Base-by-base conservation (phyloP, 306 rosid species). In the Acacia confusa region DNA sequence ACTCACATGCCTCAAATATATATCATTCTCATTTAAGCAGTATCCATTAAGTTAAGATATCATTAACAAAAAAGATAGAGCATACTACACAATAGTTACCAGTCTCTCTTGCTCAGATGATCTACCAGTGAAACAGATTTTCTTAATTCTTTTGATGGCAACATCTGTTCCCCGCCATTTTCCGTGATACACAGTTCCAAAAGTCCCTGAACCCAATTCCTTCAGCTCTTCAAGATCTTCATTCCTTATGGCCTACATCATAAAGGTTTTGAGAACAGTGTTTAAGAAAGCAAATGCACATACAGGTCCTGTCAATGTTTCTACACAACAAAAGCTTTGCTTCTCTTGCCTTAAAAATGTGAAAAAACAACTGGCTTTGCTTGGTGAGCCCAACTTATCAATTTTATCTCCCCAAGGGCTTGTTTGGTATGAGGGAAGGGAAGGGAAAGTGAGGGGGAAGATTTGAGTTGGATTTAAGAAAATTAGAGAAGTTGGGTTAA, bases 151-250 rank as follows among this genome's bases (percentile, higher is more conserved):
- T 84, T 92, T 92, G 64, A 92, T 92, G 53, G 95, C 97, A 78
- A 92, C 97, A 85, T 92, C 97, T 40, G 97, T 83, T 64, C 97
- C 97, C 72, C 93, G 84, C 97, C 97, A 92, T 81, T 92, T 92
- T 74, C 97, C 97, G 82, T 92, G 95, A 85, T 90, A 90, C 61
- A 92, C 97, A 52, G 97, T 91, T 47, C 97, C 97, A 85, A 90
- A 92, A 48, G 95, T 89, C 44, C 97, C 97, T 80, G 95, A 91
- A 81, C 97, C 97, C 86, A 92, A 81, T 82, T 92, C 97, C 84
- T 41, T 84, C 77, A 89, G 87, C 83, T 92, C 97, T 88, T 92
- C 97, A 85, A 92, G 97, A 89, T 92, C 97, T 12, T 89, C 94
- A 85, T 92, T 92, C 83, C 86, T 88, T 74, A 92, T 92, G 66